These are phyloP conservation scores for Candida piceae DNA, from an alignment of 805 yeast species.

Conservation along the genomic window DNA sequence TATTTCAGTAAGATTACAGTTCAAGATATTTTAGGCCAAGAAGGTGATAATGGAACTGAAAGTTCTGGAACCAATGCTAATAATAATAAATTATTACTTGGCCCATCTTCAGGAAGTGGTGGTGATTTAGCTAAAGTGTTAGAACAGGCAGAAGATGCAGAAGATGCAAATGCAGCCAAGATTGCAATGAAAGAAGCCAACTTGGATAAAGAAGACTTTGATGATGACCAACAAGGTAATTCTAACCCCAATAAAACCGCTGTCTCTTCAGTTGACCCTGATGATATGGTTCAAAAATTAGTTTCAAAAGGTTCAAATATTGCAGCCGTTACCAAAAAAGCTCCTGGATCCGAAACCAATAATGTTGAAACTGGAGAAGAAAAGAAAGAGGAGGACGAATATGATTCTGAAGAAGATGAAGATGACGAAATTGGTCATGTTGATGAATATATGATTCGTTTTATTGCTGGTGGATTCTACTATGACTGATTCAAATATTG, in stretches of 20 bases:
- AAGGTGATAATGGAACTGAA: conserved; percentile 29
- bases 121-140: conserved; percentile 38
- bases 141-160: conserved; percentile 95
- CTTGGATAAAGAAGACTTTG: conserved; percentile 82
- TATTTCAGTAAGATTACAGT: conserved; percentile 86
- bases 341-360: not conserved
- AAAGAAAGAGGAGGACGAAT: conserved; percentile 17
- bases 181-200: conserved; percentile 83
- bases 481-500: no score
- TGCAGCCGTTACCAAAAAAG: conserved; percentile 2
- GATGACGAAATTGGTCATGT: conserved; percentile 73
- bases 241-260: conserved; percentile 19
- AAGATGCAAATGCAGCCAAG: conserved; percentile 82
- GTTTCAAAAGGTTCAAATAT: conserved; percentile 11
- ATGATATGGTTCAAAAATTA: conserved; percentile 18
- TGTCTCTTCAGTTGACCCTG: conserved; percentile 28
- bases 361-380: not conserved
- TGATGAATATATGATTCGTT: conserved; percentile 94
- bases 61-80: conserved; percentile 14
- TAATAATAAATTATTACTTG: conserved; percentile 21
- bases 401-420: conserved; percentile 37
- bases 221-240: conserved; percentile 33
- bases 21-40: conserved; percentile 73
- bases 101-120: conserved; percentile 19
- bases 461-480: conserved; percentile 78